A percentile compares a stretch with the other conserved stretches of the same genome.
Evolutionary conservation across 345 rosid species (phyloP).

Genomic region (Brassica juncea): DNA sequence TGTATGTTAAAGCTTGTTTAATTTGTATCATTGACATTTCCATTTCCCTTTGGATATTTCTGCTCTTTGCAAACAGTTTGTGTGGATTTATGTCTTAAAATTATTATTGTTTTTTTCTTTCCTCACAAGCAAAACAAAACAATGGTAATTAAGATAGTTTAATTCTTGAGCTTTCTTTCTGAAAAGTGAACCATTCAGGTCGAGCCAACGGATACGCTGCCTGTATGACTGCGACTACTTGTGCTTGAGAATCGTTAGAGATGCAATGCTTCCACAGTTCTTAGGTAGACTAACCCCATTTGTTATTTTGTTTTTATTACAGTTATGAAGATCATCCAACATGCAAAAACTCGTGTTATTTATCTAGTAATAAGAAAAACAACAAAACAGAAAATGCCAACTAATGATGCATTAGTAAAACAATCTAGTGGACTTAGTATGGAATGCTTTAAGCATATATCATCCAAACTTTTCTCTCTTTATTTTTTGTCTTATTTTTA

Average conservation of each 20-base stretch:
- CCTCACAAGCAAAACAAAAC: not conserved
- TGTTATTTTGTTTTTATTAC: not conserved
- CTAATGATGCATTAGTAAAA: not conserved
- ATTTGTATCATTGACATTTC: not conserved
- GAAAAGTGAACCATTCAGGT: not conserved
- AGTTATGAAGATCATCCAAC: not conserved
- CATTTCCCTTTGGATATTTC: not conserved
- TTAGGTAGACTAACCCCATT: not conserved
- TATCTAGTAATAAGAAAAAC: not conserved
- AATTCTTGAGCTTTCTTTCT: not conserved
- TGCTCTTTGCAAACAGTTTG: slow-evolving; percentile 4
- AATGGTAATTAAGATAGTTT: not conserved
- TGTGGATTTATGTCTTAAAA: slow-evolving; percentile 26
- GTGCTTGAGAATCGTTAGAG: not conserved
- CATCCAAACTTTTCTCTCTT: not conserved
- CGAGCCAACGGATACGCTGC: not conserved
- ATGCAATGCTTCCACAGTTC: not conserved
- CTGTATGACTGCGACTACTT: not conserved
- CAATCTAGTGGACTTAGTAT: not conserved
- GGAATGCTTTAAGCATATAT: slow-evolving; percentile 14
- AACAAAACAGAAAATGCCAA: not conserved
- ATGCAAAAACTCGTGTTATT: not conserved
- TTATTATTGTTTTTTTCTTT: not conserved
- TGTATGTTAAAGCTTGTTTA: not conserved
- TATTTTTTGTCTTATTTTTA: not conserved